Evolutionary conservation across 305 asterid species (phyloP).

Genomic region (Solanum hybrid): DNA sequence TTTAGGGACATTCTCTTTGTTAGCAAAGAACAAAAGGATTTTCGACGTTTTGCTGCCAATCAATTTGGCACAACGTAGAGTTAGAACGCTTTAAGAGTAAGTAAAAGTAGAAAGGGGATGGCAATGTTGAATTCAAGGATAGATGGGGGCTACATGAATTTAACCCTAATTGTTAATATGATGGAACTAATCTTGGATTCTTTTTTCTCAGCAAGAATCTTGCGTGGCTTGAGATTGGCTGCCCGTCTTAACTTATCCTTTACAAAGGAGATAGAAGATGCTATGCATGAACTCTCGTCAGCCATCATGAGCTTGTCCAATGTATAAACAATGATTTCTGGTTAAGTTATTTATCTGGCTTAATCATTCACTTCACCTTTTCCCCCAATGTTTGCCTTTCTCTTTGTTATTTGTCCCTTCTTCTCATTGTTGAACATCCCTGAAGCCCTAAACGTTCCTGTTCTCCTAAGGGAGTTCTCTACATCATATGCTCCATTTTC

Average conservation of each 20-base stretch:
- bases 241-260: conserved; percentile 85
- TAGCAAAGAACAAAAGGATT: not conserved
- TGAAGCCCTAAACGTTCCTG: not conserved
- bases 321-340: conserved; percentile 26
- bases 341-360: not conserved
- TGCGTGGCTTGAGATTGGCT: conserved; percentile 92
- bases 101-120: not conserved
- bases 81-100: not conserved
- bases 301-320: conserved; percentile 40
- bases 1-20: not conserved
- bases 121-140: not conserved
- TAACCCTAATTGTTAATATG: not conserved
- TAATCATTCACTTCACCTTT: not conserved
- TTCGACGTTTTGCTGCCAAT: not conserved
- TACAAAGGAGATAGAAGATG: conserved; percentile 63
- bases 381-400: not conserved
- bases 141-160: not conserved
- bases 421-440: not conserved
- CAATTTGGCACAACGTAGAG: not conserved
- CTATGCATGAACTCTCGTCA: conserved; percentile 46
- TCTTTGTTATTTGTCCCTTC: not conserved
- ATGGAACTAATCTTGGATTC: not conserved
- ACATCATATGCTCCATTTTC: not conserved
- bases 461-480: not conserved
- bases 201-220: conserved; percentile 68